These are phyloP conservation scores for Galeopsis tetrahit DNA, from an alignment of 257 asterid species.

Conservation along the genomic window DNA sequence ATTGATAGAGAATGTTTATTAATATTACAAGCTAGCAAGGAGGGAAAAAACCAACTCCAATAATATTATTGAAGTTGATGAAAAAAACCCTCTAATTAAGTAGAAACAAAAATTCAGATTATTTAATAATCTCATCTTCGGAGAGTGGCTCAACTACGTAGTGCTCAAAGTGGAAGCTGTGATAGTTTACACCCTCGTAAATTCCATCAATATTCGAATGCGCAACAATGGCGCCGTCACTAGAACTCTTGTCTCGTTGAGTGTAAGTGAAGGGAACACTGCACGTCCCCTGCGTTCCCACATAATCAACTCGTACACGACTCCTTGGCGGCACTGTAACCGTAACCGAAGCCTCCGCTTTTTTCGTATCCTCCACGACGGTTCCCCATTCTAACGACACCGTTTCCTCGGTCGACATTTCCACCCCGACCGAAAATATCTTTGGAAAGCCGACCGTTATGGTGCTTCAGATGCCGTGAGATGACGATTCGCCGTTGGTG, in stretches of 20 bases:
- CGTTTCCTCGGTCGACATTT: background rate
- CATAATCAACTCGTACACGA: background rate
- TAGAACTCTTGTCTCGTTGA: background rate
- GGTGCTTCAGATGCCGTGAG: background rate
- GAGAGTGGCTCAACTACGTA: background rate
- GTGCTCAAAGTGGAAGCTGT: background rate
- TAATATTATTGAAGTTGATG: background rate
- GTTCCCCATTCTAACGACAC: background rate
- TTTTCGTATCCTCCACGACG: background rate
- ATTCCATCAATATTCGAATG: background rate
- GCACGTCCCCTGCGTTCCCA: constrained; percentile 3
- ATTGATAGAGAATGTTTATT: too few species aligned
- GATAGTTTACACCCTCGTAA: background rate
- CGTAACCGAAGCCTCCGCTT: background rate
- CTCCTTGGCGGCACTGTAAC: background rate
- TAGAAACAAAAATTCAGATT: too few species aligned
- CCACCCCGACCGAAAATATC: background rate
- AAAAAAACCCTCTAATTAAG: background rate
- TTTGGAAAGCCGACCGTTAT: background rate
- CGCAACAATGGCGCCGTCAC: background rate
- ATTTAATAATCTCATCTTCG: background rate
- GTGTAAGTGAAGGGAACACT: background rate
- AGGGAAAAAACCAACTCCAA: constrained; percentile 5
- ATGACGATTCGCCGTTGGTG: background rate
- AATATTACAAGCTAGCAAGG: background rate